Conservation (phyloP, 1,284 basidiomycete genomes). For the Papiliotrema terrestris region DNA sequence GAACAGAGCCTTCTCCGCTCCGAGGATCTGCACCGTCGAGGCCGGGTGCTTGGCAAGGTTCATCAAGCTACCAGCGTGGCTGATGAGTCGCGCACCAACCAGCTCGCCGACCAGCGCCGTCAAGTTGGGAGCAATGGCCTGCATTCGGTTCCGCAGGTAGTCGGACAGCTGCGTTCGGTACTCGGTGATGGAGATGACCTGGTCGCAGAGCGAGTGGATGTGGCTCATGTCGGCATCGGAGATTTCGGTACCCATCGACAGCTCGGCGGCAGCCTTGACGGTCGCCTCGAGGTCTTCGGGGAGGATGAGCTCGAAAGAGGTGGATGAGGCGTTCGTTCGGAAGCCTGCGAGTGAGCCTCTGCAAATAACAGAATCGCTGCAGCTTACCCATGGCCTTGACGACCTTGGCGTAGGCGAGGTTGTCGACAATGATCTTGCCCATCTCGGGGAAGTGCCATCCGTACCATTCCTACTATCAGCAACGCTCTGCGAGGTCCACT, state of each 20-base stretch:
- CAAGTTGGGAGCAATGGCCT: conserved; percentile 92
- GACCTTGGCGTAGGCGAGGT: conserved; percentile 91
- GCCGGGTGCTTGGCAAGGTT: conserved; percentile 95
- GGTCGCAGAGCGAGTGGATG: conserved; percentile 92
- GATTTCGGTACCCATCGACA: conserved; percentile 99
- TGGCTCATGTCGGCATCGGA: conserved; percentile 92
- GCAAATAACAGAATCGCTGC: too few species aligned
- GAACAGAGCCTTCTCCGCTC: conserved; percentile 98
- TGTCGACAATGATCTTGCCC: conserved; percentile 97
- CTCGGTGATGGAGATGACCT: conserved; percentile 90
- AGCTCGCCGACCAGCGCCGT: conserved; percentile 95
- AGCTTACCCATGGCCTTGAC: conserved; percentile 73
- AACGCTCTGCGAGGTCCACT: background rate
- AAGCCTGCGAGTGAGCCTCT: conserved; percentile 57
- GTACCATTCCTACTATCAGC: conserved; percentile 83
- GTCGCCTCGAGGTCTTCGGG: conserved; percentile 92
- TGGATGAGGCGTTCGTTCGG: conserved; percentile 85
- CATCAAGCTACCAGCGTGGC: conserved; percentile 91
- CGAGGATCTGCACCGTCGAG: conserved; percentile 95
- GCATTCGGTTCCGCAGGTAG: conserved; percentile 96
- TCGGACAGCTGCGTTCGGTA: conserved; percentile 92
- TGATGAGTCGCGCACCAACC: conserved; percentile 92
- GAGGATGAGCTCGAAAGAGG: conserved; percentile 82
- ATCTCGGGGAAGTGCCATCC: conserved; percentile 99
- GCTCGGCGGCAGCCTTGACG: conserved; percentile 86